Evolutionary conservation across 208 protist species (phyloP), one percentile per base, ranked within the genome.

Genomic region (Acanthamoeba triangularis): DNA sequence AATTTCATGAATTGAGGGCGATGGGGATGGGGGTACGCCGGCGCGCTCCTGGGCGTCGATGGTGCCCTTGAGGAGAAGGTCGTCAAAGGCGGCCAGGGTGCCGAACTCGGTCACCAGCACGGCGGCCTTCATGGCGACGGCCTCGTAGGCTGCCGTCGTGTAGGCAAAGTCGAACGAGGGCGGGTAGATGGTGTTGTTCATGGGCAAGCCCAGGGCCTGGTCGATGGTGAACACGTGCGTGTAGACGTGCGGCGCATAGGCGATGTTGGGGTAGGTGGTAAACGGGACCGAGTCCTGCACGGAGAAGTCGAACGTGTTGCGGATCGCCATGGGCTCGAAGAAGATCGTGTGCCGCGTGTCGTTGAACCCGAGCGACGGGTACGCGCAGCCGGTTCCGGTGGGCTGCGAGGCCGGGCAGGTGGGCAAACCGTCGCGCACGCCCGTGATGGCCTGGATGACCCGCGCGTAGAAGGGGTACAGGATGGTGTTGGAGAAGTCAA

Each of bases 301-400:
- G 18, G 74, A 84, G 74, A 84, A 30, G 44, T 84, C 74, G 23
- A 84, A 84, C 74, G 13, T 23, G 28, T 84, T 84, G 30, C 74
- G 74, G 74, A 84, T 54, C 37, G 74, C 74, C 74, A 84, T 84
- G 18, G 74, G 74, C 44, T 84, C 74, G 74, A 84, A 84, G 74
- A 84, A 84, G 74, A 84, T 16, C 23, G 52, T 28, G 41, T 84
- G 74, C 14, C 30, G 1, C 8, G 30, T 84, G 74, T 84, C 74
- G 23, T 84, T 30, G 74, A 84, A 18, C 7, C 74, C 74, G 16
- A 84, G 74, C 74, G 74, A 84, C 20, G 74, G 74, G 44, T 84
- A 84, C 25, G 74, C 74, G 44, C 74, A 84, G 35, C 14, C 41
- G 18, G 41, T 8, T 0, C 41, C 20, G 18, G 13, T 84, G 41